Percentiles rank a stretch among this genome's conserved stretches.
These are phyloP conservation scores for Jatropha podagrica DNA, from an alignment of 441 rosid genomes.

Conservation along the genomic window DNA sequence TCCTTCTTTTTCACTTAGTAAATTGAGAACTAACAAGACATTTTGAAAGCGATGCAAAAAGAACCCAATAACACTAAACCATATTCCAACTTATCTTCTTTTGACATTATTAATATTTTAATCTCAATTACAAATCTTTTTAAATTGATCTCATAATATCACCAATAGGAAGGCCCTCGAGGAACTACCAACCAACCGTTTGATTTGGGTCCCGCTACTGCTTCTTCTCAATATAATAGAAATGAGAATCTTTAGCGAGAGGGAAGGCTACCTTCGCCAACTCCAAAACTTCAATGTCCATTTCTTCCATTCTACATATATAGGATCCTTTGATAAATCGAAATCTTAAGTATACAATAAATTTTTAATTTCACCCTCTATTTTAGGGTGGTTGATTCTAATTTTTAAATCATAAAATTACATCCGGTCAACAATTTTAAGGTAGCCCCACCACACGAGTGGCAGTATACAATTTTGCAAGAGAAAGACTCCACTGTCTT, in stretches of 20 bases:
- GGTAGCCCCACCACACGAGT: background rate
- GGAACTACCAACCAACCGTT: slow-evolving; percentile 50
- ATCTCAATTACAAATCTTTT: background rate
- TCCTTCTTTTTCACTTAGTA: background rate
- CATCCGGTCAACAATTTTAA: too few species aligned
- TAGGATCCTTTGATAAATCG: too few species aligned
- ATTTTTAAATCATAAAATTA: too few species aligned
- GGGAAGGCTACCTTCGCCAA: slow-evolving; percentile 19
- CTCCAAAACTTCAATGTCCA: slow-evolving; percentile 29
- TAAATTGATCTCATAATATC: background rate
- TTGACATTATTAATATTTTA: background rate
- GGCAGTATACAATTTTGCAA: background rate
- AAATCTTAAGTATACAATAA: too few species aligned
- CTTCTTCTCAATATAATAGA: slow-evolving; percentile 4
- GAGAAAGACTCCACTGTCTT: slow-evolving; percentile 28
- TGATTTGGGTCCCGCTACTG: slow-evolving; percentile 46
- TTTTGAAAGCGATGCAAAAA: background rate
- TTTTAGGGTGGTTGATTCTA: too few species aligned
- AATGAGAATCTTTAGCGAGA: slow-evolving; percentile 37
- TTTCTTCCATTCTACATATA: slow-evolving; percentile 16
- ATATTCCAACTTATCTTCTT: slow-evolving; percentile 6
- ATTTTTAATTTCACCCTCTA: too few species aligned
- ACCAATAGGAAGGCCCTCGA: slow-evolving; percentile 27
- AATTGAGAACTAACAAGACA: background rate
- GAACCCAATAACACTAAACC: slow-evolving; percentile 17